Base-by-base conservation (phyloP, 306 rosid genomes). In the Amphicarpaea edgeworthii region DNA sequence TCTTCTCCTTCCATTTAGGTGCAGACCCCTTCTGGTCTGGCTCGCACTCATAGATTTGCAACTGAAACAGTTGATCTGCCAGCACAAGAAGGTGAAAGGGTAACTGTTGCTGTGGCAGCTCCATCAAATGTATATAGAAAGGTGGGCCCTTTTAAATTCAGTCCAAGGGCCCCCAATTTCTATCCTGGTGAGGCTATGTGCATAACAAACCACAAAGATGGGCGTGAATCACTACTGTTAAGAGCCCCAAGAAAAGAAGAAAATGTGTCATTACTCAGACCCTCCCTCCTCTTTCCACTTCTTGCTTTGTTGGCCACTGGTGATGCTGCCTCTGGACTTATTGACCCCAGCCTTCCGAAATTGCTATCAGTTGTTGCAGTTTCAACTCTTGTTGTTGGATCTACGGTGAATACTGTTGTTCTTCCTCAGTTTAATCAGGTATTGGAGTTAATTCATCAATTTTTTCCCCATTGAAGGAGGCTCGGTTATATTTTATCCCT, bases 21-120 rank as follows among this genome's bases (percentile, higher is more conserved):
- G 70, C 86, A 86, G 85, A 90, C 93, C 59, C 98, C 98, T 79
- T 87, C 97, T 70, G 98, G 97, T 28, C 68, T 86, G 82, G 98
- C 96, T 24, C 96, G 98, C 53, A 90, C 97, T 10, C 93, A 95
- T 82, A 85, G 91, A 82, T 92, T 95, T 90, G 98, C 96, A 16
- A 92, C 98, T 54, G 97, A 95, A 81, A 92, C 97, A 16, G 96
- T 89, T 62, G 96, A 92, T 78, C 84, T 95, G 49, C 98, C 98
- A 40, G 98, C 98, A 43, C 97, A 88, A 83, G 87, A 83, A 78
- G 97, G 97, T 14, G 97, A 95, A 86, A 90, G 98, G 83, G 96
- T 95, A 73, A 90, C 97, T 42, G 80, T 95, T 77, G 97, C 97
- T 19, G 86, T 85, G 75, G 97, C 96, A 67, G 93, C 97, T 86